Percentiles rank a stretch among this genome's conserved stretches.
Conservation (phyloP, 371 early-diverging fungal species). For the Syncephalastrum monosporum region DNA sequence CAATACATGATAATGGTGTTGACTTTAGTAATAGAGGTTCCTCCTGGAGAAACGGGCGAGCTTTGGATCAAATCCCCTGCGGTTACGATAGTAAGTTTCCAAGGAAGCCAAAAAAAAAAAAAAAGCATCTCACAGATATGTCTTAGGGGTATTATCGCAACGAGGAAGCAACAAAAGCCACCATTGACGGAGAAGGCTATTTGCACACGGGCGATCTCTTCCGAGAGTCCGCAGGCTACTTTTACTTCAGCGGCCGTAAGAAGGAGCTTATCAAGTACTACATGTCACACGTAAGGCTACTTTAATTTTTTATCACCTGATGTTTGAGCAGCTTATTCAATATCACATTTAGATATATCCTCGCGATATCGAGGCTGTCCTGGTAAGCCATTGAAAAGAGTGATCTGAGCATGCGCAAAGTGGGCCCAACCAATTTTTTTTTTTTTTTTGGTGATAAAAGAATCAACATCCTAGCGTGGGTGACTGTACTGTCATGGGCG, state of each 20-base stretch:
- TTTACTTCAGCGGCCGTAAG: constrained; percentile 70
- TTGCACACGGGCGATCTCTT: constrained; percentile 85
- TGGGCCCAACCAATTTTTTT: too few species aligned
- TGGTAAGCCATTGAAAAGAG: too few species aligned
- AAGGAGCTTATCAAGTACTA: constrained; percentile 76
- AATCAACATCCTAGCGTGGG: constrained; percentile 31
- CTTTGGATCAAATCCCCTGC: constrained; percentile 79
- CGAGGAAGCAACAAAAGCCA: constrained; percentile 61
- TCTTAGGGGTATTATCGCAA: constrained; percentile 62
- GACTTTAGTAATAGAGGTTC: constrained; percentile 39
- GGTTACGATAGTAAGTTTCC: constrained; percentile 3
- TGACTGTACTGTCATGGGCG: constrained; percentile 71
- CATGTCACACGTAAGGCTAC: too few species aligned
- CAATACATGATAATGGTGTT: too few species aligned
- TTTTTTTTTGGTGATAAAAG: too few species aligned
- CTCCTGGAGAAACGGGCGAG: constrained; percentile 61
- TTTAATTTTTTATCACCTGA: too few species aligned
- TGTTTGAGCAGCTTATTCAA: too few species aligned
- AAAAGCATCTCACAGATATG: too few species aligned
- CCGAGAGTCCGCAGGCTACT: constrained; percentile 56
- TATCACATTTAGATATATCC: too few species aligned
- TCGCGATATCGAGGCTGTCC: too few species aligned
- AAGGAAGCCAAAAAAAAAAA: too few species aligned
- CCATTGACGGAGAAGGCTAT: constrained; percentile 63
- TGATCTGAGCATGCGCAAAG: too few species aligned